phyloP scores from a whole-genome alignment of 1,284 basidiomycete genomes.

The Malassezia brasiliensis region DNA sequence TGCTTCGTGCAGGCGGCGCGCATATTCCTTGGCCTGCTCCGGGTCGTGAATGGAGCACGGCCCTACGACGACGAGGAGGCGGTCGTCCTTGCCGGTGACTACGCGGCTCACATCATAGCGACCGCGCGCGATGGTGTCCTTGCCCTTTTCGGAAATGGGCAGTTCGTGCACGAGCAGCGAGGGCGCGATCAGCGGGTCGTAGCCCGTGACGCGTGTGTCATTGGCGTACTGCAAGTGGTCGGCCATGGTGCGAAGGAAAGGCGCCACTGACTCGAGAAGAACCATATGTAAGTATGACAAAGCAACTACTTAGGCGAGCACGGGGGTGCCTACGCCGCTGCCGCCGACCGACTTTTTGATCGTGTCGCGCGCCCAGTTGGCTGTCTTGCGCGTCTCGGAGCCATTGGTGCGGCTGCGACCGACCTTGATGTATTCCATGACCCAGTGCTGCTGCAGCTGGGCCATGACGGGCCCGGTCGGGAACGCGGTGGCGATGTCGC shows the following conservation, averaged over 20 bases:
- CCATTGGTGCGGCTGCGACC: constrained; percentile 52
- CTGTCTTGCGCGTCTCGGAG: constrained; percentile 52
- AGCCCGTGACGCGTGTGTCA: constrained; percentile 42
- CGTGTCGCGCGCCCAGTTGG: constrained; percentile 55
- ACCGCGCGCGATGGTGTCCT: constrained; percentile 34
- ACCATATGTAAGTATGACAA: background rate
- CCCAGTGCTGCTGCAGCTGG: constrained; percentile 68
- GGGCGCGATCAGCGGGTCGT: constrained; percentile 45
- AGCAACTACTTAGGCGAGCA: background rate
- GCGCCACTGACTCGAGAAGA: background rate
- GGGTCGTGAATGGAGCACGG: constrained; percentile 92
- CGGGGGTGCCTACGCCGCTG: constrained; percentile 5
- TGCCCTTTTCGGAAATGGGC: constrained; percentile 30
- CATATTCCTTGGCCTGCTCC: constrained; percentile 82
- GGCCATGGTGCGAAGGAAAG: constrained; percentile 3
- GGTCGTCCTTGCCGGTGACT: constrained; percentile 44
- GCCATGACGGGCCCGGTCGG: constrained; percentile 54
- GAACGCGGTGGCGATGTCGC: constrained; percentile 78
- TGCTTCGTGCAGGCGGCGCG: constrained; percentile 50
- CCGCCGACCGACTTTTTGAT: constrained; percentile 29
- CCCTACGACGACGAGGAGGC: constrained; percentile 53
- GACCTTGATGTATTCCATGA: constrained; percentile 63
- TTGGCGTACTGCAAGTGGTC: constrained; percentile 24
- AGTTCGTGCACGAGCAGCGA: constrained; percentile 40
- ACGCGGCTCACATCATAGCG: constrained; percentile 31